phyloP scores from a whole-genome alignment of 2,329 filamentous ascomycete species.

The Septoria linicola region DNA sequence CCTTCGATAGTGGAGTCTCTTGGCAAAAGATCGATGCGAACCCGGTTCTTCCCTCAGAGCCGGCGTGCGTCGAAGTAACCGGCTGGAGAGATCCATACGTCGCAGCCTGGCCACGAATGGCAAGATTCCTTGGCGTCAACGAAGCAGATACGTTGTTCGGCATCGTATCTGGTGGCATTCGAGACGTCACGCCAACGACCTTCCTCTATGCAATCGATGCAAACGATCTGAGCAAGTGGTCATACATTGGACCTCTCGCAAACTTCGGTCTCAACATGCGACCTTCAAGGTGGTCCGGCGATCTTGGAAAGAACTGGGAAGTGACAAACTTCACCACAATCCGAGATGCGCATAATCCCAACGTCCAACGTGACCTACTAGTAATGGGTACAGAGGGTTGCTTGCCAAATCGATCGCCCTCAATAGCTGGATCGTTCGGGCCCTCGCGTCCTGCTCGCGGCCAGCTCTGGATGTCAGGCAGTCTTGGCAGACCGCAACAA shows the following conservation, averaged over 20 bases:
- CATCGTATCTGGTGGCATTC: slow-evolving; percentile 51
- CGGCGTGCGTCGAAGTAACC: slow-evolving; percentile 39
- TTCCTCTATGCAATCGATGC: slow-evolving; percentile 50
- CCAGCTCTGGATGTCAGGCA: slow-evolving; percentile 50
- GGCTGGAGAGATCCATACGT: slow-evolving; percentile 48
- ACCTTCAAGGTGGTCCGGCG: slow-evolving; percentile 49
- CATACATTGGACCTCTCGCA: slow-evolving; percentile 47
- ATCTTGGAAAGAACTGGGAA: slow-evolving; percentile 55
- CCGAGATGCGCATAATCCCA: slow-evolving; percentile 32
- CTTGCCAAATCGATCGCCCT: slow-evolving; percentile 22
- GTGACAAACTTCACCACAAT: slow-evolving; percentile 50
- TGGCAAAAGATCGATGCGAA: slow-evolving; percentile 42
- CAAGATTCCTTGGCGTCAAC: slow-evolving; percentile 18
- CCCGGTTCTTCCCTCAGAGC: slow-evolving; percentile 41
- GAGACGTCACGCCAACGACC: slow-evolving; percentile 43
- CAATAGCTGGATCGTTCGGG: slow-evolving; percentile 25
- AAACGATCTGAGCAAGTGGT: slow-evolving; percentile 46
- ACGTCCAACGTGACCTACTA: slow-evolving; percentile 42
- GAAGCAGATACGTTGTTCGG: slow-evolving; percentile 43
- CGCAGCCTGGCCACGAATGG: slow-evolving; percentile 35
- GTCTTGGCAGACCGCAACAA: slow-evolving; percentile 20
- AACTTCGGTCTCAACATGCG: slow-evolving; percentile 43
- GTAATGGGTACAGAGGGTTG: slow-evolving; percentile 51
- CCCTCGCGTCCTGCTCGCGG: slow-evolving; percentile 33
- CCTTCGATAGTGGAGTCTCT: slow-evolving; percentile 40